Percentiles rank a stretch among this genome's conserved stretches.
These are phyloP conservation scores for Salix purpurea DNA, from an alignment of 345 rosid species.

Conservation along the genomic window DNA sequence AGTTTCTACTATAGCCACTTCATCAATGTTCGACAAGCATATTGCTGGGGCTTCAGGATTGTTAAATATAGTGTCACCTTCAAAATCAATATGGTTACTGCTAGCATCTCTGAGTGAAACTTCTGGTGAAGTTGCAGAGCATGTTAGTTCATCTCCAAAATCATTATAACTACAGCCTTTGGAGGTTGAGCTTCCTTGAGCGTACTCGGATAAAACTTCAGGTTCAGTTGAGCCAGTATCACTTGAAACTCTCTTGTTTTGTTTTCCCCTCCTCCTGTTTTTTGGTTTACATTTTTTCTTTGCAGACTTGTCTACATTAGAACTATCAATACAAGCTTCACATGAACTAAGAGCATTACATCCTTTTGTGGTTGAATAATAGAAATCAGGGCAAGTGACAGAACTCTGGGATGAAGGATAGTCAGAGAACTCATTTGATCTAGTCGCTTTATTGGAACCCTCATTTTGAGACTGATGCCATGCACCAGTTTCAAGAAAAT, in stretches of 20 bases:
- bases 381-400: conserved; percentile 18
- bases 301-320: conserved; percentile 16
- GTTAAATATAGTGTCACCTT: conserved; percentile 1
- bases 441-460: conserved; percentile 14
- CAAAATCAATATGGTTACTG: conserved; percentile 9
- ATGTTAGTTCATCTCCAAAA: conserved; percentile 10
- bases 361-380: conserved; percentile 18
- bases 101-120: conserved; percentile 20
- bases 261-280: conserved; percentile 40
- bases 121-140: conserved; percentile 21
- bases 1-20: conserved; percentile 19
- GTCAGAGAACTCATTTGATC: conserved; percentile 15
- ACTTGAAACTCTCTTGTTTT: conserved; percentile 23
- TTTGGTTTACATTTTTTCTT: conserved; percentile 31
- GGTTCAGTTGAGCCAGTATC: conserved; percentile 21
- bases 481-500: conserved; percentile 23
- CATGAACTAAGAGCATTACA: conserved; percentile 20
- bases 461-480: conserved; percentile 26
- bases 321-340: conserved; percentile 8
- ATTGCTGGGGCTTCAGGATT: conserved; percentile 10
- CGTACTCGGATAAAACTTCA: conserved; percentile 17
- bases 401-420: conserved; percentile 17
- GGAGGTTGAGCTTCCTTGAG: conserved; percentile 16
- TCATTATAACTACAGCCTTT: conserved; percentile 18
- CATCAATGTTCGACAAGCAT: conserved; percentile 13